Base-by-base conservation (phyloP, 2,329 filamentous ascomycete species). In the Paraphaeosphaeria sporulosa region DNA sequence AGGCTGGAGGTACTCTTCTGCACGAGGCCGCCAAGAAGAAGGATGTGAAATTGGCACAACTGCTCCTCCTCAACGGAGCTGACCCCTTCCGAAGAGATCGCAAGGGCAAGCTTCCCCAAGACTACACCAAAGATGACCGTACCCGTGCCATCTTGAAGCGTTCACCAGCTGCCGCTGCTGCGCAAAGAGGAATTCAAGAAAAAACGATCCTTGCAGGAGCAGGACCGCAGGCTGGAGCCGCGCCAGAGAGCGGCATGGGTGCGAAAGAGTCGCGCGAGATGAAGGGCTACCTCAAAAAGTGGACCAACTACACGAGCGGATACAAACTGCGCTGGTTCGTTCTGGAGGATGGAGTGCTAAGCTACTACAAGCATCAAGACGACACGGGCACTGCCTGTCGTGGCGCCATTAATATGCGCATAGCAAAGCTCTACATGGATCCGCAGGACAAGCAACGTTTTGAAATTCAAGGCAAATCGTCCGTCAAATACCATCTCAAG, bases 331-430 rank as follows among this genome's bases (percentile, higher is more conserved):
- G 95, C 61, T 99, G 94, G 94, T 99, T 99, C 75, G 95, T 98
- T 15, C 86, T 99, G 9, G 95, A 99, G 76, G 95, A 99, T 75
- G 95, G 95, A 13, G 94, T 99, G 13, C 80, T 99, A 67, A 98
- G 95, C 79, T 99, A 99, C 81, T 99, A 98, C 83, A 99, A 99
- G 80, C 93, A 98, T 77, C 95, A 99, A 80, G 95, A 99, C 75
- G 95, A 99, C 76, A 92, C 93, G 34, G 95, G 94, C 25, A 96
- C 93, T 55, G 95, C 95, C 58, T 99, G 95, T 76, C 93, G 95
- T 63, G 95, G 95, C 60, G 95, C 95, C 55, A 99, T 99, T 80
- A 98, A 98, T 77, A 99, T 99, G 94, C 91, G 90, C 62, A 99
- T 99, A 68, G 95, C 95, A 25, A 90, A 89, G 72, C 85, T 99